Base-by-base conservation (phyloP, 345 rosid species). In the Combretum micranthum region DNA sequence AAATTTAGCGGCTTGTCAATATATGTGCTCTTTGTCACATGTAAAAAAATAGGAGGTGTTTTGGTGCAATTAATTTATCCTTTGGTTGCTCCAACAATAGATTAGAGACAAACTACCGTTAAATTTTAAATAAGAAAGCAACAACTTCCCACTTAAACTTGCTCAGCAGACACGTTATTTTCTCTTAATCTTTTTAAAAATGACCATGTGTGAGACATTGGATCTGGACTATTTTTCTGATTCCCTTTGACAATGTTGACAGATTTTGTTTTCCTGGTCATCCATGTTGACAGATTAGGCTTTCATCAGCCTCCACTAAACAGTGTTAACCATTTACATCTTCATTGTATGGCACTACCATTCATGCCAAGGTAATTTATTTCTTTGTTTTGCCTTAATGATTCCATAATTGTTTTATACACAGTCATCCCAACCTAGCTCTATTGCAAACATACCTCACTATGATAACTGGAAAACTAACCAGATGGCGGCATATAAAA, bases 261-360 rank as follows among this genome's bases (percentile, higher is more conserved):
- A 81, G 83, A 62, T 43, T 55, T 48, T 14, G 4, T 51, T 61
- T 64, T 15, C 43, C 45, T 37, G 14, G 7, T 2, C 14, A 44
- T 51, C 20, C 13, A 23, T 63, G 63, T 66, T 64, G 47, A 45
- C 86, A 88, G 90, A 60, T 88, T 81, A 71, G 98, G 98, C 25
- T 88, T 88, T 69, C 95, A 91, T 77, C 95, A 65, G 72, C 98
- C 96, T 63, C 98, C 96, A 19, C 58, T 91, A 6, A 88, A 82
- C 73, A 91, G 88, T 67, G 88, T 88, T 42, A 50, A 80, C 67
- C 98, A 92, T 81, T 79, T 86, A 54, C 95, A 92, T 73, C 95
- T 88, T 69, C 96, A 92, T 56, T 92, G 96, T 69, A 70, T 88
- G 62, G 90, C 93, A 51, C 71, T 78, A 56, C 95, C 96, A 43